Evolutionary conservation across 2,329 filamentous ascomycete genomes (phyloP).

Genomic region (Scedosporium minutisporum): DNA sequence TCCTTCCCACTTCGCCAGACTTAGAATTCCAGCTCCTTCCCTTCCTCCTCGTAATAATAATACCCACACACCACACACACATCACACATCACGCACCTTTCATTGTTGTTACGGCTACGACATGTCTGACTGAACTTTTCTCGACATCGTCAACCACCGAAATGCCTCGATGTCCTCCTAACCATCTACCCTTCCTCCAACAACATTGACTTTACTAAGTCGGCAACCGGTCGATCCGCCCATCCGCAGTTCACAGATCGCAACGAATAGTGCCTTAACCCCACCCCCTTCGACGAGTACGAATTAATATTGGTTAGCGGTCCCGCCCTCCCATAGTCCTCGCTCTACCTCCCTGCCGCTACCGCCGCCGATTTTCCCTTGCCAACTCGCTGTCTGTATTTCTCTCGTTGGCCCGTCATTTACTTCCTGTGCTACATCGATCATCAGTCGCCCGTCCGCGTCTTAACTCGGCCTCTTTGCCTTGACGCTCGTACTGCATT

Average conservation of each 20-base stretch:
- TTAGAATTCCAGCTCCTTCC: neutral
- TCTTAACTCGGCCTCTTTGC: no score
- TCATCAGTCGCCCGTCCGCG: no score
- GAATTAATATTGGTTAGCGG: neutral
- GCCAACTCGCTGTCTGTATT: neutral
- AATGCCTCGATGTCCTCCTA: neutral
- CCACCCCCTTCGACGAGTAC: neutral
- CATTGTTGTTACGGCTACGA: no score
- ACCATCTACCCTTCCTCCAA: neutral
- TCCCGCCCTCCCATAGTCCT: neutral
- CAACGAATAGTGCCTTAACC: neutral
- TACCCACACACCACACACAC: neutral
- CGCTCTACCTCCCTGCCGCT: neutral
- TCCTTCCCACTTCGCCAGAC: neutral
- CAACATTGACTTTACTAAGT: neutral
- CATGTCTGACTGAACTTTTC: no score
- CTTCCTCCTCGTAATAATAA: neutral
- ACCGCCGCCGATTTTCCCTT: neutral
- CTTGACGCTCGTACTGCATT: no score
- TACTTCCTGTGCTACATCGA: neutral
- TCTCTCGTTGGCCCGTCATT: neutral
- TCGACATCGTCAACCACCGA: neutral
- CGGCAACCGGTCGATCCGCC: neutral
- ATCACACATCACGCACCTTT: no score
- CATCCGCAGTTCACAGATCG: neutral